phyloP scores from a whole-genome alignment of 2,329 filamentous ascomycete species.

The Thelonectria discophora region DNA sequence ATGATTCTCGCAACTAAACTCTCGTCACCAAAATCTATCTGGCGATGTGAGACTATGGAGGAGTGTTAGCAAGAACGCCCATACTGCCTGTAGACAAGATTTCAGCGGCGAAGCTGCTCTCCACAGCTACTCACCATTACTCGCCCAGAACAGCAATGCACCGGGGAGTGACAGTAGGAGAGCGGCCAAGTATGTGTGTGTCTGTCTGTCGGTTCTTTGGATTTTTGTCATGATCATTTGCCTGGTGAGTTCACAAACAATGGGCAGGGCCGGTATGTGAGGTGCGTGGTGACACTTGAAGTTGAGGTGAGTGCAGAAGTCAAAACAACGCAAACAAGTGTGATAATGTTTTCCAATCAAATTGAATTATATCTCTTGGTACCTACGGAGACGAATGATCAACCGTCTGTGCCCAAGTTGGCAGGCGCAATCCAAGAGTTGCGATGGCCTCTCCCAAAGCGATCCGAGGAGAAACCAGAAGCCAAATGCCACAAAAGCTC shows the following conservation, averaged over 20 bases:
- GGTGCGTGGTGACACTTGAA: neutral
- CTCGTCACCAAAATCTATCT: neutral
- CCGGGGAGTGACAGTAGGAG: too few relatives aligned
- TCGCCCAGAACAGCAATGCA: too few relatives aligned
- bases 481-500: neutral
- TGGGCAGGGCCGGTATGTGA: neutral
- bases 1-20: neutral
- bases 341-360: neutral
- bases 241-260: neutral
- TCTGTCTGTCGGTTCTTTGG: neutral
- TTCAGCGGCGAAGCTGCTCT: neutral
- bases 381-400: neutral
- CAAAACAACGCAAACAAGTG: neutral
- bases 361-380: neutral
- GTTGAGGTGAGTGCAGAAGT: neutral
- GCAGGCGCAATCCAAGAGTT: neutral
- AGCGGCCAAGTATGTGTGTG: too few relatives aligned
- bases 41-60: neutral
- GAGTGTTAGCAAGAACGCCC: neutral
- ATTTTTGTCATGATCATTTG: neutral
- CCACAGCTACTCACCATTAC: neutral
- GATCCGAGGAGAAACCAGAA: neutral
- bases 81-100: neutral
- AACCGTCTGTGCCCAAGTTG: neutral
- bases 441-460: neutral